Evolutionary conservation across 139 green algal genomes (phyloP).

Genomic region (Zygnema circumcarinatum): DNA sequence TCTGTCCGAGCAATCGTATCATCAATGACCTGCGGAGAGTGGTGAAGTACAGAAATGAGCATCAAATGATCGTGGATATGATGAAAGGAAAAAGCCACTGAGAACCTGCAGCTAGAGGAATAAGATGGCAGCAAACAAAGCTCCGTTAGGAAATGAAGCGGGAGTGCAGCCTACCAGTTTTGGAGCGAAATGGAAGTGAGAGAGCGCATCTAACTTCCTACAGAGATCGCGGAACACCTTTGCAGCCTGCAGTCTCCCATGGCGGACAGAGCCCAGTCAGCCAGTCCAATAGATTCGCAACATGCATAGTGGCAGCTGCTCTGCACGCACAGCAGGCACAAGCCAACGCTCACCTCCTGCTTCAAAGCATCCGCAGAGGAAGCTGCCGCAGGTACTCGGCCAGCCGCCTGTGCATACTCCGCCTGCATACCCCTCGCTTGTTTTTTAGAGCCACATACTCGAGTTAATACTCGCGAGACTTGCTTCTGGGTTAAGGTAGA

Average conservation of each 20-base stretch:
- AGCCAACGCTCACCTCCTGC: neutral
- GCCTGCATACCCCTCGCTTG: neutral
- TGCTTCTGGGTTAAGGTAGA: neutral
- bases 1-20: conserved; percentile 48
- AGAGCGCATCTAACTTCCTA: conserved; percentile 87
- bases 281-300: neutral
- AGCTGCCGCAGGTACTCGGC: neutral
- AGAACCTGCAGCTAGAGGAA: no score
- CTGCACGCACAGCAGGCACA: neutral
- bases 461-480: neutral
- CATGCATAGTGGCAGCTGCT: neutral
- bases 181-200: conserved; percentile 89
- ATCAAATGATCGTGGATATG: no score
- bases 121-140: no score
- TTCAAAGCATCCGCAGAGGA: conserved; percentile 6
- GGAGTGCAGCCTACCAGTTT: conserved; percentile 73
- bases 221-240: conserved; percentile 81
- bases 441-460: neutral
- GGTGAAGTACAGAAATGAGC: no score
- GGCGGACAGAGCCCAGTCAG: neutral
- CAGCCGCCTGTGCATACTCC: neutral
- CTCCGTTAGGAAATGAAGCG: neutral
- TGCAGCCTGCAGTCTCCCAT: conserved; percentile 27
- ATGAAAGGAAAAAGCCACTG: no score
- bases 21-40: conserved; percentile 53